These are phyloP conservation scores for Tubosaeta brunneosetosa DNA, from an alignment of 768 basidiomycete genomes.

Conservation along the genomic window DNA sequence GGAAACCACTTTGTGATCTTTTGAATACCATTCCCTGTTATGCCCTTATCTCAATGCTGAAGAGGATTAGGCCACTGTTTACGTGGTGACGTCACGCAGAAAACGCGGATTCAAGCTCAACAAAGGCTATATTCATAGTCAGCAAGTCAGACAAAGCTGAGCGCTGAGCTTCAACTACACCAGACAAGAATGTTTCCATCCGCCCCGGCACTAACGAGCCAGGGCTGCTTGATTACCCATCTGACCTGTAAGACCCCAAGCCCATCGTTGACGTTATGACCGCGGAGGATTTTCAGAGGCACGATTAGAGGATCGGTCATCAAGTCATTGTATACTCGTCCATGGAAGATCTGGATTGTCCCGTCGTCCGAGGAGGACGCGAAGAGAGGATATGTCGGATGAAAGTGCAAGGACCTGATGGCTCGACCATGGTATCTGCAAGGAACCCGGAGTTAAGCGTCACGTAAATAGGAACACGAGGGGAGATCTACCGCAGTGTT, in stretches of 20 bases:
- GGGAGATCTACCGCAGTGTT: slow-evolving; percentile 66
- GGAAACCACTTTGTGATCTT: slow-evolving; percentile 1
- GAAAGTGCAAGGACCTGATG: slow-evolving; percentile 89
- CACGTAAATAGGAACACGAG: background rate
- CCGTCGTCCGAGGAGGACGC: slow-evolving; percentile 97
- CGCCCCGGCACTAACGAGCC: slow-evolving; percentile 89
- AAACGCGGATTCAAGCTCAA: slow-evolving; percentile 20
- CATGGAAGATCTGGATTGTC: slow-evolving; percentile 94
- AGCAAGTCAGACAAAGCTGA: slow-evolving; percentile 26
- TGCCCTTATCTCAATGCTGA: no score
- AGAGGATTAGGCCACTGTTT: background rate
- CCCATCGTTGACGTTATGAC: slow-evolving; percentile 81
- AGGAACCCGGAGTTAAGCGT: slow-evolving; percentile 8
- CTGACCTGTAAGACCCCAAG: slow-evolving; percentile 87
- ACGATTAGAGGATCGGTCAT: slow-evolving; percentile 98
- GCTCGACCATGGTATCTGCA: slow-evolving; percentile 88
- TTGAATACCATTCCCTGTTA: slow-evolving; percentile 5
- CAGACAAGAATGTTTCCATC: slow-evolving; percentile 87
- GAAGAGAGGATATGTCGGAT: slow-evolving; percentile 92
- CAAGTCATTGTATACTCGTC: slow-evolving; percentile 89
- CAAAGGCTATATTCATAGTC: slow-evolving; percentile 19
- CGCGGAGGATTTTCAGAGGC: slow-evolving; percentile 91
- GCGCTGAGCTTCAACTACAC: slow-evolving; percentile 57
- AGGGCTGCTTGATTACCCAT: slow-evolving; percentile 88
- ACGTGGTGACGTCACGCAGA: slow-evolving; percentile 15